Base-by-base conservation (phyloP, 2,329 filamentous ascomycete genomes). In the Penicillium sp. region DNA sequence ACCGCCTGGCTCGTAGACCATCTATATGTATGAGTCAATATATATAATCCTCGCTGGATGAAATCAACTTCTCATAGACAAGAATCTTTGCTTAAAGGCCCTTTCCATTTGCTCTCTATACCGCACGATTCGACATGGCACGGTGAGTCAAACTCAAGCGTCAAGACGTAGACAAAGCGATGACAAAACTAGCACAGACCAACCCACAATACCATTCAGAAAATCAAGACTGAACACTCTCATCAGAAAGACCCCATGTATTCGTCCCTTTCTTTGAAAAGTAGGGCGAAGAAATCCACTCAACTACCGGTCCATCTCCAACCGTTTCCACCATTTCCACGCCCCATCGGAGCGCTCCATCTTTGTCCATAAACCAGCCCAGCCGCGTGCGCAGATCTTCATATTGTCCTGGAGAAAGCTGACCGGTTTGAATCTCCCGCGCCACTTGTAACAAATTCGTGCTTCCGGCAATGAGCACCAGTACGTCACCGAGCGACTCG, bases 281-380 rank as follows among this genome's bases (percentile, higher is more conserved):
- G 11, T 43, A 32, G 12, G 53, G 49, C 34, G 45, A 39, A 35
- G 51, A 44, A 13, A 54, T 44, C 54, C 54, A 56, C 13, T 56
- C 40, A 9, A 56, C 47, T 26, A 42, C 36, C 8, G 51, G 47
- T 4, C 51, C 51, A 24, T 51, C 48, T 5, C 45, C 35, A 44
- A 47, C 54, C 38, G 51, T 49, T 18, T 54, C 46, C 39, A 46
- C 52, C 54, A 57, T 53, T 36, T 57, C 54, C 28, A 55, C 47
- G 1, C 54, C 54, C 54, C 54, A 57, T 11, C 54, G 40, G 25
- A 57, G 33, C 5, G 27, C 38, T 8, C 54, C 52, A 39, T 50
- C 54, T 26, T 50, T 46, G 39, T 55, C 52, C 11, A 57, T 36
- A 29, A 57, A 57, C 54, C 54, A 57, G 3, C 54, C 54, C 28